Evolutionary conservation across 73 alveolate species (phyloP).

Genomic region (Urostyla sp.): DNA sequence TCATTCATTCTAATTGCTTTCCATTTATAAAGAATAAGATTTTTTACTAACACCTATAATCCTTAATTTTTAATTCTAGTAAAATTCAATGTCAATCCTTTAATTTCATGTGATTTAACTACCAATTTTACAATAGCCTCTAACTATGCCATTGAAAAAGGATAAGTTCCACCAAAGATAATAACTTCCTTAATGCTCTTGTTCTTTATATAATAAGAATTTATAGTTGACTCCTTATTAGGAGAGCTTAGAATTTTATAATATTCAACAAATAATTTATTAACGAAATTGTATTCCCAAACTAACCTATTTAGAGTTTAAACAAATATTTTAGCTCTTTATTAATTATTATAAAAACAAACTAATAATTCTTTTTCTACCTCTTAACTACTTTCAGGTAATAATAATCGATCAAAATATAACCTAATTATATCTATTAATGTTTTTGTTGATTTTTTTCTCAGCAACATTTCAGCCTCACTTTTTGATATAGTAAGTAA

Average conservation of each 20-base stretch:
- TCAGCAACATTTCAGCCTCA: slow-evolving; percentile 59
- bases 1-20: slow-evolving; percentile 41
- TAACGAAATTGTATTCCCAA: slow-evolving; percentile 55
- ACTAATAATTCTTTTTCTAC: slow-evolving; percentile 19
- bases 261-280: slow-evolving; percentile 58
- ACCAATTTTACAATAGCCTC: slow-evolving; percentile 5
- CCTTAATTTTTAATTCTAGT: slow-evolving; percentile 54
- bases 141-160: slow-evolving; percentile 20
- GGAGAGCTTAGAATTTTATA: not conserved
- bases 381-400: slow-evolving; percentile 4
- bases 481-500: slow-evolving; percentile 41
- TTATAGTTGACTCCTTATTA: not conserved
- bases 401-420: slow-evolving; percentile 33
- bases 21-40: slow-evolving; percentile 17
- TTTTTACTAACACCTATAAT: not conserved
- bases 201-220: no score
- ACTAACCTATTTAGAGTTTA: slow-evolving; percentile 32
- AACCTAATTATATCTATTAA: slow-evolving; percentile 6
- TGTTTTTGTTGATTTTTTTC: slow-evolving; percentile 4
- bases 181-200: not conserved
- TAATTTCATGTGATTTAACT: not conserved
- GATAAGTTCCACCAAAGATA: slow-evolving; percentile 61
- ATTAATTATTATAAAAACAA: slow-evolving; percentile 41
- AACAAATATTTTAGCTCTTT: slow-evolving; percentile 37
- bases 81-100: slow-evolving; percentile 27